Evolutionary conservation across 208 protist species (phyloP).

Genomic region (Herpetomonas tarakana): DNA sequence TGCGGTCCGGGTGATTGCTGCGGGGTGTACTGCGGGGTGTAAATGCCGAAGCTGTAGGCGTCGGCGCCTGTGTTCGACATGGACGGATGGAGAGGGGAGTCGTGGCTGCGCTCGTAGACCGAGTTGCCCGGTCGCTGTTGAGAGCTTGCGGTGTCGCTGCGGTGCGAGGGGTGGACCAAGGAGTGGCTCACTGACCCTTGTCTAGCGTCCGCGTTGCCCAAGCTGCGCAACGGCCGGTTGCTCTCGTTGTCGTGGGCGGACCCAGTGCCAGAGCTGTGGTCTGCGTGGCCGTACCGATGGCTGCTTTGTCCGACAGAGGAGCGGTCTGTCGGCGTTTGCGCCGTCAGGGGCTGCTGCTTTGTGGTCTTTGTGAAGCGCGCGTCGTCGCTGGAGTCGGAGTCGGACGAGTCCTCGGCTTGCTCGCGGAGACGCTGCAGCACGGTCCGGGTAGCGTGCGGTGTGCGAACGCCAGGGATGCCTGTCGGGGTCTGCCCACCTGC

Average conservation of each 20-base stretch:
- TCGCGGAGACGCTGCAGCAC: slow-evolving; percentile 13
- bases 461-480: slow-evolving; percentile 7
- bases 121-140: neutral
- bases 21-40: slow-evolving; percentile 15
- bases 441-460: slow-evolving; percentile 7
- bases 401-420: slow-evolving; percentile 9
- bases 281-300: neutral
- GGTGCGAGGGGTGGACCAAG: neutral
- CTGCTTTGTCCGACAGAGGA: too few species aligned
- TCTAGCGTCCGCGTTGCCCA: neutral
- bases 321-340: too few species aligned
- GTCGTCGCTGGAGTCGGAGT: slow-evolving; percentile 1
- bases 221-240: neutral
- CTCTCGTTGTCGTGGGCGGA: neutral
- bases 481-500: neutral
- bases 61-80: slow-evolving; percentile 11
- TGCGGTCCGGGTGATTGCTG: slow-evolving; percentile 4
- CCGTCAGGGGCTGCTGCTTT: neutral
- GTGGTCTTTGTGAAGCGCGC: neutral
- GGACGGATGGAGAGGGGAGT: neutral
- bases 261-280: too few species aligned
- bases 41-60: slow-evolving; percentile 13
- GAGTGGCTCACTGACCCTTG: neutral
- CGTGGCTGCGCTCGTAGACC: neutral
- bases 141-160: neutral